These are phyloP conservation scores for Verticillium albo-atrum DNA, from an alignment of 2,329 filamentous ascomycete genomes.

Conservation along the genomic window DNA sequence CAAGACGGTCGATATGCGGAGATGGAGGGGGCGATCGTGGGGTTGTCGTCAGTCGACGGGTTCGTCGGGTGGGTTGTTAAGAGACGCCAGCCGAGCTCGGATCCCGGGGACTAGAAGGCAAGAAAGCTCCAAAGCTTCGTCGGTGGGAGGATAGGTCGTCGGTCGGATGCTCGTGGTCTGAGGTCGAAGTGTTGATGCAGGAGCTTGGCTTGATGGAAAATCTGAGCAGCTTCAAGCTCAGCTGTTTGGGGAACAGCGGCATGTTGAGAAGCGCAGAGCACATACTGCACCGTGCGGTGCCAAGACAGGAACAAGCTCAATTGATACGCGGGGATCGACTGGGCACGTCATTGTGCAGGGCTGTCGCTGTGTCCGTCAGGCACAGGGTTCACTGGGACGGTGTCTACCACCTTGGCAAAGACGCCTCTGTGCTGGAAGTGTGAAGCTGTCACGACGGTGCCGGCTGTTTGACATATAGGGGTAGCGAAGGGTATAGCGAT, in stretches of 20 bases:
- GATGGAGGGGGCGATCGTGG: background rate
- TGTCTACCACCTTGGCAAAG: background rate
- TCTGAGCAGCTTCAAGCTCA: background rate
- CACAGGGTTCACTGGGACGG: background rate
- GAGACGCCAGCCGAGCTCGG: too few relatives aligned
- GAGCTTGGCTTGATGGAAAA: background rate
- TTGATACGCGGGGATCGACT: slow-evolving; percentile 4
- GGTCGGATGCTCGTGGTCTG: background rate
- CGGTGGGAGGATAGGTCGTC: background rate
- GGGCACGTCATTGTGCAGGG: slow-evolving; percentile 13
- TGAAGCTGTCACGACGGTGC: too few relatives aligned
- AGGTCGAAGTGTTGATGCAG: background rate
- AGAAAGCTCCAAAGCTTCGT: background rate
- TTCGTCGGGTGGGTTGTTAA: background rate
- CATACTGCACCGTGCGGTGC: background rate
- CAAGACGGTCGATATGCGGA: background rate
- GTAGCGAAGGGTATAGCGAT: too few relatives aligned
- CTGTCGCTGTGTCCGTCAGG: background rate
- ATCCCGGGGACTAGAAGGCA: background rate
- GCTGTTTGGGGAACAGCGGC: background rate
- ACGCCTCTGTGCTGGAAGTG: too few relatives aligned
- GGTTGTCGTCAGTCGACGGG: background rate
- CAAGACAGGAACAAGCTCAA: slow-evolving; percentile 14
- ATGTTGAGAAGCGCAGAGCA: slow-evolving; percentile 4
- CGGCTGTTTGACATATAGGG: too few relatives aligned